Conservation (phyloP, 495 filamentous ascomycete species). For the Neurospora discreta region DNA sequence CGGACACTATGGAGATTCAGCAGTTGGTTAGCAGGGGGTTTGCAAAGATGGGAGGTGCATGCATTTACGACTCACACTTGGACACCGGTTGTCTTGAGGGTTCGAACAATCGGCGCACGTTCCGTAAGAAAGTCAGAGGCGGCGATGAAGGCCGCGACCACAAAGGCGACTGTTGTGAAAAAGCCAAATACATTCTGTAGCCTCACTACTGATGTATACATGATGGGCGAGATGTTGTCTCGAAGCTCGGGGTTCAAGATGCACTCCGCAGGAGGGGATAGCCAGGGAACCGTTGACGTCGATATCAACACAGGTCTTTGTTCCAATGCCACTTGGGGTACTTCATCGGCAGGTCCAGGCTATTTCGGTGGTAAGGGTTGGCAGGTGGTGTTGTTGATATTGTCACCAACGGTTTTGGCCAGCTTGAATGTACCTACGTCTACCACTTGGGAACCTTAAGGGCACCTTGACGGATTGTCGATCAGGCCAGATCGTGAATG, state of each 20-base stretch:
- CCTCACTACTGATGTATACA: slow-evolving; percentile 81
- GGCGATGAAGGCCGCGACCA: slow-evolving; percentile 67
- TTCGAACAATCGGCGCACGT: slow-evolving; percentile 51
- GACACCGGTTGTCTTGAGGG: slow-evolving; percentile 60
- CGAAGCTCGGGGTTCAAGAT: neutral
- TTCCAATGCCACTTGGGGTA: slow-evolving; percentile 1
- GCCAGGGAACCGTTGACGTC: neutral
- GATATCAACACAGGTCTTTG: neutral
- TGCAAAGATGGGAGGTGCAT: neutral
- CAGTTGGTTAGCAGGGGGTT: neutral
- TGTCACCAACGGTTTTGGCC: neutral
- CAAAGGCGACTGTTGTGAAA: slow-evolving; percentile 89
- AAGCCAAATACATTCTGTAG: slow-evolving; percentile 91
- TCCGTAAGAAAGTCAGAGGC: slow-evolving; percentile 63
- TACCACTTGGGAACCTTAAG: neutral
- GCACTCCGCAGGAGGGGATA: neutral
- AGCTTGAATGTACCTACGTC: neutral
- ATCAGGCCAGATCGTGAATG: slow-evolving; percentile 25
- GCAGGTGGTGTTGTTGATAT: neutral
- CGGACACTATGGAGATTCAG: slow-evolving; percentile 47
- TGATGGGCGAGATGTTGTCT: slow-evolving; percentile 31
- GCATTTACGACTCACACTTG: slow-evolving; percentile 58
- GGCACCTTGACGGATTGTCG: neutral
- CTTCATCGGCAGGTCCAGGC: neutral
- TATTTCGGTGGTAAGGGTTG: neutral